These are phyloP conservation scores for Rhododendron simsii DNA, from an alignment of 148 eudicot genomes.

Conservation along the genomic window DNA sequence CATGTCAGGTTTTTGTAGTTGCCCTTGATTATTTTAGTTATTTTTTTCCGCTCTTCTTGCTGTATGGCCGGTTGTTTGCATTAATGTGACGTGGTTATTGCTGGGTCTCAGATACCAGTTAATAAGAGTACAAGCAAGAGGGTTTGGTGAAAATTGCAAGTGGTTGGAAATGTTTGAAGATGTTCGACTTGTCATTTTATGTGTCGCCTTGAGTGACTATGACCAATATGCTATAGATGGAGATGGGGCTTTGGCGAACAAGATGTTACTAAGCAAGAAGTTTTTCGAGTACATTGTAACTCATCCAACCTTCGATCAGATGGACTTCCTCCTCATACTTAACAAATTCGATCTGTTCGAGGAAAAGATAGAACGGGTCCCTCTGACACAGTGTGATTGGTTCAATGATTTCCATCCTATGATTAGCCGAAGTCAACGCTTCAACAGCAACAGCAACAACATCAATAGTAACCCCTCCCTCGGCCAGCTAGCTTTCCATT, in stretches of 20 bases:
- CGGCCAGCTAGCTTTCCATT: conserved; percentile 80
- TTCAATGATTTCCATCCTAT: conserved; percentile 87
- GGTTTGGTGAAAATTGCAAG: conserved; percentile 80
- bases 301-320: conserved; percentile 77
- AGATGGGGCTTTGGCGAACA: conserved; percentile 56
- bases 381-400: conserved; percentile 78
- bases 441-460: conserved; percentile 41
- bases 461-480: conserved; percentile 62
- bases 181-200: conserved; percentile 75
- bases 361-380: conserved; percentile 72
- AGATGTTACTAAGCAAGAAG: conserved; percentile 73
- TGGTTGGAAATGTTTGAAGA: conserved; percentile 98
- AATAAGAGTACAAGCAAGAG: conserved; percentile 84
- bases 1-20: neutral
- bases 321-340: conserved; percentile 74
- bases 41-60: neutral
- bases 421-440: conserved; percentile 47
- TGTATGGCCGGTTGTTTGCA: neutral
- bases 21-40: neutral
- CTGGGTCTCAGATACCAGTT: conserved; percentile 68
- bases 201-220: conserved; percentile 71
- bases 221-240: conserved; percentile 50
- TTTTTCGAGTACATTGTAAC: conserved; percentile 76
- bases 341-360: conserved; percentile 81
- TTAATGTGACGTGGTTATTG: neutral